These are phyloP conservation scores for Aspergillus pseudonomiae DNA, from an alignment of 2,329 filamentous ascomycete species.

Conservation along the genomic window DNA sequence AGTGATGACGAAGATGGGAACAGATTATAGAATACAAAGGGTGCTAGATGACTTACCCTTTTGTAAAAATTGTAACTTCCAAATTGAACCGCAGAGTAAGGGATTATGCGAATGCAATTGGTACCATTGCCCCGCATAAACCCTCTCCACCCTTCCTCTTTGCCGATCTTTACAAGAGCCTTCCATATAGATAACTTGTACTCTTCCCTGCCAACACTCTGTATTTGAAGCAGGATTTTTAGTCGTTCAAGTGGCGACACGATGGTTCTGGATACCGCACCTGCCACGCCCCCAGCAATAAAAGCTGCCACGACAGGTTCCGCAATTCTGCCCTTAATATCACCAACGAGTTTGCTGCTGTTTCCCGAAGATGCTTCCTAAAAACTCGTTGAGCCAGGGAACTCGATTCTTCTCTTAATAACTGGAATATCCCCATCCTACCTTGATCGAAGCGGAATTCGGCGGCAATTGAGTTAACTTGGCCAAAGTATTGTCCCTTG, in stretches of 20 bases:
- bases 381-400: constrained; percentile 3
- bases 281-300: constrained; percentile 88
- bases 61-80: constrained; percentile 98
- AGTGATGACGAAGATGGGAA: background rate
- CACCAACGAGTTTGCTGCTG: constrained; percentile 25
- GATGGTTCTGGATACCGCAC: constrained; percentile 95
- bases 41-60: constrained; percentile 61
- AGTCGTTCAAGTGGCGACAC: constrained; percentile 94
- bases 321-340: constrained; percentile 56
- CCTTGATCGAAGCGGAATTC: constrained; percentile 25
- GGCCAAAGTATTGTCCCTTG: constrained; percentile 23
- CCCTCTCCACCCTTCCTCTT: constrained; percentile 92
- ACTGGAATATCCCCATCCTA: constrained; percentile 15
- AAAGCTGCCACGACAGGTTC: constrained; percentile 90
- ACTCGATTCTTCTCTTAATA: background rate
- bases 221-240: constrained; percentile 97
- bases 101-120: constrained; percentile 97
- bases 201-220: constrained; percentile 85
- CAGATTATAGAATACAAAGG: background rate
- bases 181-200: constrained; percentile 92
- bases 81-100: constrained; percentile 97
- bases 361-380: constrained; percentile 24
- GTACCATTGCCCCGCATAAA: constrained; percentile 98
- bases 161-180: constrained; percentile 92
- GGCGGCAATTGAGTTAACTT: constrained; percentile 26